These are phyloP conservation scores for Candida xiaguanensis DNA, from an alignment of 805 yeast genomes.

Conservation along the genomic window DNA sequence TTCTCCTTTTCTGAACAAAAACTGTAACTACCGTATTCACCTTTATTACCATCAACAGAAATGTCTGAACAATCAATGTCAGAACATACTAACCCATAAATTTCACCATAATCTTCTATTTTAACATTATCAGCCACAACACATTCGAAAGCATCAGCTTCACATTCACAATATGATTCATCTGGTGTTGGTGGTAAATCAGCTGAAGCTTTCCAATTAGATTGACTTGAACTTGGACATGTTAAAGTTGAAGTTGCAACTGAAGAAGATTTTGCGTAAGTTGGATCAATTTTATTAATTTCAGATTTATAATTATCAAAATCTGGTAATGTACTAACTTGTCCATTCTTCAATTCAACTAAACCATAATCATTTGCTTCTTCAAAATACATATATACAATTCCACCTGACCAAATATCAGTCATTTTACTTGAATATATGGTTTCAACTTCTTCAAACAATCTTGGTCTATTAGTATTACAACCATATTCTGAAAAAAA, in stretches of 20 bases:
- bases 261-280: constrained; percentile 37
- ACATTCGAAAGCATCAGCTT: constrained; percentile 53
- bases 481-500: constrained; percentile 92
- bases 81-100: constrained; percentile 59
- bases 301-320: constrained; percentile 40
- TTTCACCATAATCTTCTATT: constrained; percentile 52
- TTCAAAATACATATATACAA: constrained; percentile 86
- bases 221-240: constrained; percentile 53
- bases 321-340: constrained; percentile 60
- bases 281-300: constrained; percentile 34
- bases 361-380: constrained; percentile 82
- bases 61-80: constrained; percentile 60
- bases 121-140: constrained; percentile 55
- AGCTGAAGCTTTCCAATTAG: constrained; percentile 65
- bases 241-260: constrained; percentile 48
- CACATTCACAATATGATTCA: constrained; percentile 59
- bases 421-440: constrained; percentile 71
- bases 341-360: constrained; percentile 48
- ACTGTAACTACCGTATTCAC: constrained; percentile 69
- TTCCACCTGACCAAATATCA: constrained; percentile 92
- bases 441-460: constrained; percentile 70
- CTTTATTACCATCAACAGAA: constrained; percentile 56
- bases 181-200: constrained; percentile 78
- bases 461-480: constrained; percentile 68
- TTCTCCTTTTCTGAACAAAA: constrained; percentile 66